Conservation (phyloP, 2,329 filamentous ascomycete genomes). For the Penicillium sp. region DNA sequence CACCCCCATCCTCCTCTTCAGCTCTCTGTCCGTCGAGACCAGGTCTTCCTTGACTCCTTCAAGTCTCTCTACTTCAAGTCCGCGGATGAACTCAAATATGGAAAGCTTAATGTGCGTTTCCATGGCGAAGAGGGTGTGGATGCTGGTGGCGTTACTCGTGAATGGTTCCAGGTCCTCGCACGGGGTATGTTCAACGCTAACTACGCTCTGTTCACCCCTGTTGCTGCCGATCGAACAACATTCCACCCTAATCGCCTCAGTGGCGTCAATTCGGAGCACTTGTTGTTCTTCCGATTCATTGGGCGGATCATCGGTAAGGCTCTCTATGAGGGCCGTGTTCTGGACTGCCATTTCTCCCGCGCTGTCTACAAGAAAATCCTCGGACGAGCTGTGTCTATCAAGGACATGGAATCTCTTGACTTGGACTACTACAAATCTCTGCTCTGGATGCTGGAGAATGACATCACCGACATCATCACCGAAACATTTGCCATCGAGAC, state of each 20-base stretch:
- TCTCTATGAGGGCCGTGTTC: slow-evolving; percentile 89
- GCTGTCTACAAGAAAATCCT: slow-evolving; percentile 98
- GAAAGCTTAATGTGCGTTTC: slow-evolving; percentile 97
- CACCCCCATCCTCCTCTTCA: slow-evolving; percentile 78
- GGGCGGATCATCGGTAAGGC: slow-evolving; percentile 98
- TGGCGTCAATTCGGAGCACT: slow-evolving; percentile 90
- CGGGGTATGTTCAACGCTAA: slow-evolving; percentile 99
- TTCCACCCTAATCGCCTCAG: slow-evolving; percentile 98
- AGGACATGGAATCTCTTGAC: slow-evolving; percentile 99
- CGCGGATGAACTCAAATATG: slow-evolving; percentile 97
- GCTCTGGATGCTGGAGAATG: slow-evolving; percentile 97
- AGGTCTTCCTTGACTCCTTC: slow-evolving; percentile 98
- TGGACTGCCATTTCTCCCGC: slow-evolving; percentile 98
- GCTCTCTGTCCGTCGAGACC: slow-evolving; percentile 85
- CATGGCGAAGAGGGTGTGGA: slow-evolving; percentile 97
- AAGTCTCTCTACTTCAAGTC: slow-evolving; percentile 97
- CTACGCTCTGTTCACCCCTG: slow-evolving; percentile 94
- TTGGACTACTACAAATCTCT: slow-evolving; percentile 99
- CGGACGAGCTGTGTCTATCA: slow-evolving; percentile 91
- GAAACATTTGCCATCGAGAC: slow-evolving; percentile 95
- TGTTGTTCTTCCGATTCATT: slow-evolving; percentile 99
- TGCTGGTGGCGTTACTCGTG: slow-evolving; percentile 93
- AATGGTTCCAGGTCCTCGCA: slow-evolving; percentile 98
- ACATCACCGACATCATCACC: slow-evolving; percentile 96
- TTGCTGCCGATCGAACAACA: slow-evolving; percentile 94